Evolutionary conservation across 2,329 filamentous ascomycete genomes (phyloP).

Genomic region (Phaeosphaeriaceae sp.): DNA sequence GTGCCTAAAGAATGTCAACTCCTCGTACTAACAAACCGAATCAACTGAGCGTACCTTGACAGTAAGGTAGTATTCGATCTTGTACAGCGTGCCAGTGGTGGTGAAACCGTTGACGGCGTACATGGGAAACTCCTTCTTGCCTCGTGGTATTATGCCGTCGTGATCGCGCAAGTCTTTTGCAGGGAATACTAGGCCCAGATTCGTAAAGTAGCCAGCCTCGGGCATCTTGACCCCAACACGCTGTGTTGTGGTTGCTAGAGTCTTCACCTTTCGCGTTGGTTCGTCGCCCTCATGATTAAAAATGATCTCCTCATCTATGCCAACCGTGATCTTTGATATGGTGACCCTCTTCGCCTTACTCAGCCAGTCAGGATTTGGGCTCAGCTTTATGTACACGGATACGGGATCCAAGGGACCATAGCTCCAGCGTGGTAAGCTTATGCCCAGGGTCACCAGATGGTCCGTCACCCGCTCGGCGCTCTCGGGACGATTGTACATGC

Average conservation of each 20-base stretch:
- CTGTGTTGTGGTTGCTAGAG: constrained; percentile 83
- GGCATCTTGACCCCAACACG: constrained; percentile 83
- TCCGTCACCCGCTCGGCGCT: constrained; percentile 85
- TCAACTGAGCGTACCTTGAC: constrained; percentile 73
- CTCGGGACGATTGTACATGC: constrained; percentile 98
- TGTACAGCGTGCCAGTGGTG: constrained; percentile 91
- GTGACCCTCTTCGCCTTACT: constrained; percentile 89
- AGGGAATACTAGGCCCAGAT: constrained; percentile 88
- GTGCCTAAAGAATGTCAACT: constrained; percentile 66
- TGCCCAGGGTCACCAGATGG: constrained; percentile 88
- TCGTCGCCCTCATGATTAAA: constrained; percentile 98
- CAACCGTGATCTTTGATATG: constrained; percentile 91
- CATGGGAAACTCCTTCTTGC: constrained; percentile 85
- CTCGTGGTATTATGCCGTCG: constrained; percentile 85
- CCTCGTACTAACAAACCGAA: not conserved
- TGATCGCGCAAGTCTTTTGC: constrained; percentile 85
- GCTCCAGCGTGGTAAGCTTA: constrained; percentile 93
- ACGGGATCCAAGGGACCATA: constrained; percentile 96
- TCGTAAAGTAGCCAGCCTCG: constrained; percentile 90
- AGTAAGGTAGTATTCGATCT: constrained; percentile 95
- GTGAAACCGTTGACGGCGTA: constrained; percentile 92
- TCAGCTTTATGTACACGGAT: constrained; percentile 92
- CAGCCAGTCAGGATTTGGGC: constrained; percentile 90
- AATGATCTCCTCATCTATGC: constrained; percentile 97
- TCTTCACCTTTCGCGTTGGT: constrained; percentile 87